Base-by-base conservation (phyloP, 768 basidiomycete genomes). In the Crepidotus variabilis region DNA sequence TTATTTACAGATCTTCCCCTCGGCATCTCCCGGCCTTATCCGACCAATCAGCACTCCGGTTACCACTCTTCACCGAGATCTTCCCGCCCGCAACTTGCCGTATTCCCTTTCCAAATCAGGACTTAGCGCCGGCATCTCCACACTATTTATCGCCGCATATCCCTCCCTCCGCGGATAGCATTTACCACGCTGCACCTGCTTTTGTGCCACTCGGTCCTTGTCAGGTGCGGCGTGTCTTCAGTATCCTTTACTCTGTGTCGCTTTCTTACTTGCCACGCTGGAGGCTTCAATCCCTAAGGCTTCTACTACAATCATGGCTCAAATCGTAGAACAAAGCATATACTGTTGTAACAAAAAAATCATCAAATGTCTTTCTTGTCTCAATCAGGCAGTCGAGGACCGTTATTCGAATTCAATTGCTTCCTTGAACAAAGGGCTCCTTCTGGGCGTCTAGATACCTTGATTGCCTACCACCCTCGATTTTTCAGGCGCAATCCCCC, bases 1-100 rank as follows among this genome's bases (percentile, higher is more conserved):
- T 46, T 52, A 28, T 43, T 43, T 43, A 43, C 39, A 14, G 18
- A 16, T 43, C 13, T 43, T 11, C 39, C 39, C 13, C 21, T 43
- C 55, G 55, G 55, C 55, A 56, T 8, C 32, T 9, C 22, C 57
- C 54, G 57, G 36, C 22, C 39, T 56, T 56, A 56, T 56, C 55
- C 55, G 28, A 51, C 55, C 55, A 56, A 56, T 56, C 55, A 56
- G 14, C 50, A 20, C 39, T 43, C 39, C 39, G 39, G 39, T 43
- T 43, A 43, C 39, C 39, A 43, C 39, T 43, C 39, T 43, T 43
- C 39, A 43, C 39, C 39, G 39, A 43, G 39, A 43, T 43, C 39
- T 43, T 43, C 39, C 39, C 39, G 39, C 39, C 39, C 39, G 39
- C 39, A 20, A 43, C 11, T 43, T 43, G 39, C 39, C 39, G 18